Conservation (phyloP, 2,329 filamentous ascomycete genomes). For the Hymenoscyphus occultus region DNA sequence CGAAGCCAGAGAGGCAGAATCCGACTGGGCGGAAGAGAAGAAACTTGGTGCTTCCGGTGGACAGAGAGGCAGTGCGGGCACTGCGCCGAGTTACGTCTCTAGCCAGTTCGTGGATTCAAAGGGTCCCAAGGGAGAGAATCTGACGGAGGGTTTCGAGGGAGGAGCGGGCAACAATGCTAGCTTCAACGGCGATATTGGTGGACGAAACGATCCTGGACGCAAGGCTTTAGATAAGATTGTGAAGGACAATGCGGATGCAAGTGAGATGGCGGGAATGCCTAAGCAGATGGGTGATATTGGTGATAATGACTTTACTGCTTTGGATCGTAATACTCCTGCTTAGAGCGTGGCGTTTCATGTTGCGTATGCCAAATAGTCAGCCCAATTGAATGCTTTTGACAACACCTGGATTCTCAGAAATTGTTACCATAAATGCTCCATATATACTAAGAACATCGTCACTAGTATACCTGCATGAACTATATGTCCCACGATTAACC, state of each 20-base stretch:
- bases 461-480: background rate
- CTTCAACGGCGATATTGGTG: conserved; percentile 43
- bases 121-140: conserved; percentile 32
- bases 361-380: background rate
- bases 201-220: conserved; percentile 46
- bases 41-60: conserved; percentile 22
- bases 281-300: conserved; percentile 23
- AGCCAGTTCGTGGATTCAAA: conserved; percentile 22
- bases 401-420: background rate
- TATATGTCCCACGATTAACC: background rate
- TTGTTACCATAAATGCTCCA: too few relatives aligned
- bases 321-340: conserved; percentile 25
- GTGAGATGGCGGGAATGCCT: conserved; percentile 22
- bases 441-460: too few relatives aligned
- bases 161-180: conserved; percentile 33
- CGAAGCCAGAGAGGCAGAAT: conserved; percentile 25
- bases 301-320: conserved; percentile 25
- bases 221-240: conserved; percentile 45
- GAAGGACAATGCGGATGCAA: conserved; percentile 28
- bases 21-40: conserved; percentile 28
- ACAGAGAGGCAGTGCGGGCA: conserved; percentile 19
- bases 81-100: conserved; percentile 32
- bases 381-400: background rate
- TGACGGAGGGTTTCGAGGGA: conserved; percentile 32
- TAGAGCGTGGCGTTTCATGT: conserved; percentile 7